Percentiles rank a stretch among this genome's conserved stretches.
These are phyloP conservation scores for Bruguiera gymnorhiza DNA, from an alignment of 345 rosid species.

Conservation along the genomic window DNA sequence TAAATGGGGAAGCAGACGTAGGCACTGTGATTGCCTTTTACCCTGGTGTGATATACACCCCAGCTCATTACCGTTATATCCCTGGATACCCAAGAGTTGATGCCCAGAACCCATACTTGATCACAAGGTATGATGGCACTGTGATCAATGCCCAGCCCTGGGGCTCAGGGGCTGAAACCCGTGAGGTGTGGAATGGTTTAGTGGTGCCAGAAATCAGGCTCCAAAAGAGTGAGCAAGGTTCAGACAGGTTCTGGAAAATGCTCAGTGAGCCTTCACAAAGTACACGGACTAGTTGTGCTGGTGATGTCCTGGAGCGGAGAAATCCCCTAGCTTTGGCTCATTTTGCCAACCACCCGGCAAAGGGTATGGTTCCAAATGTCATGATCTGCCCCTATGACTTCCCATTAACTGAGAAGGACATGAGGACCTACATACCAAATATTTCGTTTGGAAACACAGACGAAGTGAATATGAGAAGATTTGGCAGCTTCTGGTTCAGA, in stretches of 20 bases:
- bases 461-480: conserved; percentile 59
- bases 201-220: conserved; percentile 26
- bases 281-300: conserved; percentile 16
- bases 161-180: conserved; percentile 69
- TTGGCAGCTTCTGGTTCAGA: conserved; percentile 73
- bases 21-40: conserved; percentile 80
- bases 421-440: conserved; percentile 81
- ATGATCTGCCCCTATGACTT: conserved; percentile 84
- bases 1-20: conserved; percentile 70
- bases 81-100: conserved; percentile 77
- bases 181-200: conserved; percentile 58
- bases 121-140: conserved; percentile 76
- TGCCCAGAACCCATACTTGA: conserved; percentile 64
- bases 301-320: conserved; percentile 64
- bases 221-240: conserved; percentile 35
- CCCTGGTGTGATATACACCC: conserved; percentile 77
- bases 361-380: conserved; percentile 70
- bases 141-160: conserved; percentile 85
- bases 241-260: conserved; percentile 66
- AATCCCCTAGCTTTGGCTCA: conserved; percentile 89
- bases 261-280: conserved; percentile 70
- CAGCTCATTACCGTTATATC: conserved; percentile 69
- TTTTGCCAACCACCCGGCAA: conserved; percentile 66
- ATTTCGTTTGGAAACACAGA: conserved; percentile 44
- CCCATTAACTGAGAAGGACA: conserved; percentile 54